These are phyloP conservation scores for Kickxella alabastrina DNA, from an alignment of 192 early-diverging fungal genomes.

Conservation along the genomic window DNA sequence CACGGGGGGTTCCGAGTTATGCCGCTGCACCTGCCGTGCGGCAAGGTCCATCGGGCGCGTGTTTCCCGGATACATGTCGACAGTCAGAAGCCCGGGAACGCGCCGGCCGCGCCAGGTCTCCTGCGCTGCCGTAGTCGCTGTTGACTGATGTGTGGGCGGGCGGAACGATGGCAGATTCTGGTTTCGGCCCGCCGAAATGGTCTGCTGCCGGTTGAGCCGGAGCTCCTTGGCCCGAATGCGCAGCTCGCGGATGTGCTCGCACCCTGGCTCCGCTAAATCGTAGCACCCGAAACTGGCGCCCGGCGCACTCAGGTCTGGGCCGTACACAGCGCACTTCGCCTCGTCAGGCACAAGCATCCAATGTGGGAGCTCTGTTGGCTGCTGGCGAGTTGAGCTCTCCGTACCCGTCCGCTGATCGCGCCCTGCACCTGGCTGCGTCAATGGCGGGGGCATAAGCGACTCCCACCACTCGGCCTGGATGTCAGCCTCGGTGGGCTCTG, in stretches of 20 bases:
- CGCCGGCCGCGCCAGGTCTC: constrained; percentile 47
- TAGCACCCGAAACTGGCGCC: background rate
- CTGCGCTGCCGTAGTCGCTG: constrained; percentile 9
- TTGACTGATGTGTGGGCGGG: background rate
- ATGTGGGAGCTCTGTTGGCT: constrained; percentile 23
- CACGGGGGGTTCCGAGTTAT: constrained; percentile 2
- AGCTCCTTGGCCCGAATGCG: constrained; percentile 38
- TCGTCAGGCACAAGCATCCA: constrained; percentile 32
- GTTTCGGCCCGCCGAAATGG: constrained; percentile 11
- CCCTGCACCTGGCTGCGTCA: background rate
- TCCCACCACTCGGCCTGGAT: constrained; percentile 39
- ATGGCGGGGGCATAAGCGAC: constrained; percentile 43
- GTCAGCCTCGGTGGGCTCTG: constrained; percentile 14
- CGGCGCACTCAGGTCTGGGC: constrained; percentile 3
- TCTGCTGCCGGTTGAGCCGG: constrained; percentile 31
- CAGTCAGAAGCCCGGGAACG: constrained; percentile 24
- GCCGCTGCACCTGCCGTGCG: background rate
- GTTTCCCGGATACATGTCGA: constrained; percentile 16
- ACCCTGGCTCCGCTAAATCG: constrained; percentile 19
- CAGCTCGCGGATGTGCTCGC: constrained; percentile 34
- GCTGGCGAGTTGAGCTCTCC: constrained; percentile 7
- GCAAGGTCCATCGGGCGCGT: constrained; percentile 15
- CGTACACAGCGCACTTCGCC: constrained; percentile 37
- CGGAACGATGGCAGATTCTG: constrained; percentile 8
- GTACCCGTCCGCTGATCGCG: constrained; percentile 10